phyloP scores from a whole-genome alignment of 2,329 filamentous ascomycete species.

The Lasiodiplodia sp. region DNA sequence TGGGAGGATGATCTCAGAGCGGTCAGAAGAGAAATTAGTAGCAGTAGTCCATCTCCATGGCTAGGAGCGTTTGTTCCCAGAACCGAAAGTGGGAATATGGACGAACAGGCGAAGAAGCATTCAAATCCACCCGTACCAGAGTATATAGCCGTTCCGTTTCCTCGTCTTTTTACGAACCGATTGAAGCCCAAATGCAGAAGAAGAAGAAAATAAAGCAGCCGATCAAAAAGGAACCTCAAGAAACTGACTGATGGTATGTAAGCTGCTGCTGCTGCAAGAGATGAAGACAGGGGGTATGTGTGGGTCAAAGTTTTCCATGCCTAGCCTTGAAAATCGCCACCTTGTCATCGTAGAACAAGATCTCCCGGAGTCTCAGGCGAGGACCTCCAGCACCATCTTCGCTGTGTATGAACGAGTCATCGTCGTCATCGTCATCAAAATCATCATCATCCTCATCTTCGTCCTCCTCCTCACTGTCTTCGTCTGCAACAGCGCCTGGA shows the following conservation, averaged over 20 bases:
- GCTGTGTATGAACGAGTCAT: slow-evolving; percentile 56
- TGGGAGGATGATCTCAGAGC: background rate
- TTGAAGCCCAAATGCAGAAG: slow-evolving; percentile 12
- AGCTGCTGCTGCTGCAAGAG: slow-evolving; percentile 3
- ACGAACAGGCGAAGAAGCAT: background rate
- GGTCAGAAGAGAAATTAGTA: background rate
- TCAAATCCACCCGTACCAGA: background rate
- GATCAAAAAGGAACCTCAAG: background rate
- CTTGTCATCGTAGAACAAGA: slow-evolving; percentile 85
- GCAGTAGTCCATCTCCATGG: background rate
- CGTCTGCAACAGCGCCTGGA: slow-evolving; percentile 42
- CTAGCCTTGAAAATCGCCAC: slow-evolving; percentile 81
- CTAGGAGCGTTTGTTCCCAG: background rate
- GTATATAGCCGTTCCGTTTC: slow-evolving; percentile 3
- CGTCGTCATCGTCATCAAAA: slow-evolving; percentile 52
- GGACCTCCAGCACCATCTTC: slow-evolving; percentile 54
- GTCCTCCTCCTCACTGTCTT: slow-evolving; percentile 50
- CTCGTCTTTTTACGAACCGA: background rate
- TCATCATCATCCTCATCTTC: slow-evolving; percentile 60
- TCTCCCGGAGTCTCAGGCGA: slow-evolving; percentile 74
- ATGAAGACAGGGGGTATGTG: background rate
- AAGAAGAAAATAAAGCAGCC: background rate
- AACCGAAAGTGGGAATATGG: background rate
- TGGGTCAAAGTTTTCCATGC: slow-evolving; percentile 58
- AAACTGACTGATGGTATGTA: slow-evolving; percentile 21